These are phyloP conservation scores for Fusarium sp. DNA, from an alignment of 2,329 filamentous ascomycete species.

Conservation along the genomic window DNA sequence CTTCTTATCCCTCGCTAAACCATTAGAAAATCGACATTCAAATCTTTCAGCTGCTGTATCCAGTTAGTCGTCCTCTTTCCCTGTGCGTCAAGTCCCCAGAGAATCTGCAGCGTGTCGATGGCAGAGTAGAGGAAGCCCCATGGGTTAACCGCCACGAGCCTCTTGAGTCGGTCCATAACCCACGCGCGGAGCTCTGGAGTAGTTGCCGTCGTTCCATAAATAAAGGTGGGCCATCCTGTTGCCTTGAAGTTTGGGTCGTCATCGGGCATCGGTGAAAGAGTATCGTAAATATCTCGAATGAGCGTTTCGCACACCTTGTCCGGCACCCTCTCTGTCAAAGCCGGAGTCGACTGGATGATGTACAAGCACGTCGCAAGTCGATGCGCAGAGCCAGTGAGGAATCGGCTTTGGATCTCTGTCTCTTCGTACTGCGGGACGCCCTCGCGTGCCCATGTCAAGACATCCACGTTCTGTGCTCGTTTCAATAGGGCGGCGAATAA, in stretches of 20 bases:
- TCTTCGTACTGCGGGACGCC: conserved; percentile 51
- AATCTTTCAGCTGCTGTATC: conserved; percentile 57
- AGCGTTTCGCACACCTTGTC: conserved; percentile 47
- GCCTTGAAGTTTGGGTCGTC: conserved; percentile 66
- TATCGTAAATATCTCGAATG: conserved; percentile 58
- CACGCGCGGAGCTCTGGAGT: conserved; percentile 56
- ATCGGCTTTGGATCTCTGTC: conserved; percentile 49
- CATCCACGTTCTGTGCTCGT: conserved; percentile 53
- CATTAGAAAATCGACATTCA: conserved; percentile 53
- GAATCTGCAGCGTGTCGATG: conserved; percentile 56
- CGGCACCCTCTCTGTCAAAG: conserved; percentile 37
- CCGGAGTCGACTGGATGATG: conserved; percentile 55
- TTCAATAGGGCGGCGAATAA: conserved; percentile 49
- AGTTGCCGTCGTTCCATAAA: conserved; percentile 64
- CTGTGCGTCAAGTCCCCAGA: conserved; percentile 55
- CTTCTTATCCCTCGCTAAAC: conserved; percentile 8
- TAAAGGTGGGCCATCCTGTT: conserved; percentile 67
- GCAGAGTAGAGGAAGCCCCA: conserved; percentile 63
- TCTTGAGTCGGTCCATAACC: conserved; percentile 59
- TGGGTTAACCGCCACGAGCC: conserved; percentile 53
- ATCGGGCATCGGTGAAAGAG: conserved; percentile 60
- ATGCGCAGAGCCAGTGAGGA: conserved; percentile 56
- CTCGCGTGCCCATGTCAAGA: conserved; percentile 54
- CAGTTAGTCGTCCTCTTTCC: conserved; percentile 49
- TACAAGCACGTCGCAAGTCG: conserved; percentile 58